A percentile compares a stretch with the other conserved stretches of the same genome.
Conservation (phyloP, 352 stramenopile species). For the Pythium utonaiense region DNA sequence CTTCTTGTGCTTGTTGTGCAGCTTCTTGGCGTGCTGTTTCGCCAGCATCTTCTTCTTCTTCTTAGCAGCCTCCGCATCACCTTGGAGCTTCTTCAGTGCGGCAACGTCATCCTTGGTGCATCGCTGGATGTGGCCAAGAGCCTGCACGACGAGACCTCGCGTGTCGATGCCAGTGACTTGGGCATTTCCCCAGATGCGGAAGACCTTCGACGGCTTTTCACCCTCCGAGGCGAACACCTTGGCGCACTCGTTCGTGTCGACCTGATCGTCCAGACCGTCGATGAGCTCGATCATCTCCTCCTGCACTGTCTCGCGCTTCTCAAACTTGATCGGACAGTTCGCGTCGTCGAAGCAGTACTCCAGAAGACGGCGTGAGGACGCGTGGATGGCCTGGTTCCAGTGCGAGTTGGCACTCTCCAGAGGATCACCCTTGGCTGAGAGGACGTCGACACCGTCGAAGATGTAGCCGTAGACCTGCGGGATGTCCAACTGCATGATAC, state of each 20-base stretch:
- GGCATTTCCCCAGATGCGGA: neutral
- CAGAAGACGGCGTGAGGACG: slow-evolving; percentile 3
- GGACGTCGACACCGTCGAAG: slow-evolving; percentile 21
- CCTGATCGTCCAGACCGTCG: slow-evolving; percentile 9
- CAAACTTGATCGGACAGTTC: slow-evolving; percentile 11
- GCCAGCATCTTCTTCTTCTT: too few species aligned
- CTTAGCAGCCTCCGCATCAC: neutral
- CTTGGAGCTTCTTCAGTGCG: neutral
- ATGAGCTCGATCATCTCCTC: slow-evolving; percentile 7
- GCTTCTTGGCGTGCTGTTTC: neutral
- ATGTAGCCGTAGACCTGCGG: slow-evolving; percentile 25
- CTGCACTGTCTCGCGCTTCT: slow-evolving; percentile 11
- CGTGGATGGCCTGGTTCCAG: slow-evolving; percentile 15
- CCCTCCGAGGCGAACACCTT: neutral
- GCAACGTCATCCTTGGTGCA: neutral
- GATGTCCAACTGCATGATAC: slow-evolving; percentile 22
- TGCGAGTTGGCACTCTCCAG: slow-evolving; percentile 10
- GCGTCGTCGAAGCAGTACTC: slow-evolving; percentile 16
- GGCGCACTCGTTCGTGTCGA: slow-evolving; percentile 16
- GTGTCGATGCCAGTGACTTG: neutral
- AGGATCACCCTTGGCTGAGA: neutral
- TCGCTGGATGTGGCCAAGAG: neutral
- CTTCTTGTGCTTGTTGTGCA: neutral
- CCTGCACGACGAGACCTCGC: neutral
- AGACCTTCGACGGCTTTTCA: neutral